Evolutionary conservation across 1,139 yeast genomes (phyloP), one percentile per base, ranked within the genome.

Genomic region (Scheffersomyces illinoinensis): DNA sequence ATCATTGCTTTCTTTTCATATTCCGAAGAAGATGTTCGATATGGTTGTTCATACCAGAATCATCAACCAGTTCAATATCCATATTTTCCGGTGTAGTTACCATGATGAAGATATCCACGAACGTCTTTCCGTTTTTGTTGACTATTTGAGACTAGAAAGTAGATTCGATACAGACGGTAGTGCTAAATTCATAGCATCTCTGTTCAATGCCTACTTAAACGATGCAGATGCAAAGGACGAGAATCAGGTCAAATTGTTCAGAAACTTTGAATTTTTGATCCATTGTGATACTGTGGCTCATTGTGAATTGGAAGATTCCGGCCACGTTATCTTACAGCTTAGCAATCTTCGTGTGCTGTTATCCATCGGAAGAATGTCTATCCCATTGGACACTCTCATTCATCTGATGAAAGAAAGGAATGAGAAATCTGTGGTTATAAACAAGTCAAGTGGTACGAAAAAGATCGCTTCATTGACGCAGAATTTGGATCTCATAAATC

Each of bases 51-150:
- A 56, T 26, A 60, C 62, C 51, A 59, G 69, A 53, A 52, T 76
- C 7, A 61, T 78, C 54, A 78, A 78, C 61, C 75, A 73, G 57
- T 57, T 79, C 56, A 74, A 71, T 39, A 64, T 79, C 43, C 76
- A 75, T 54, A 53, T 78, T 4, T 68, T 68, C 55, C 68, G 76
- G 50, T 64, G 69, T 43, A 63, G 75, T 1, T 53, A 77, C 6
- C 57, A 57, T 55, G 69, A 68, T 54, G 65, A 68, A 26, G 66
- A 59, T 4, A 54, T 66, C 20, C 63, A 64, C 50, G 66, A 66
- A 4, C 58, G 67, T n/a, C 58, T 63, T 53, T 59, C 65, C 3
- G 58, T 72, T 19, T 67, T 67, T 54, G 56, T 75, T 26, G 83
- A 79, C 55, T 78, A 73, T 58, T 61, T 70, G 33, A 69, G 77